Base-by-base conservation (phyloP, 2,329 filamentous ascomycete genomes). In the Colletotrichum tabaci region DNA sequence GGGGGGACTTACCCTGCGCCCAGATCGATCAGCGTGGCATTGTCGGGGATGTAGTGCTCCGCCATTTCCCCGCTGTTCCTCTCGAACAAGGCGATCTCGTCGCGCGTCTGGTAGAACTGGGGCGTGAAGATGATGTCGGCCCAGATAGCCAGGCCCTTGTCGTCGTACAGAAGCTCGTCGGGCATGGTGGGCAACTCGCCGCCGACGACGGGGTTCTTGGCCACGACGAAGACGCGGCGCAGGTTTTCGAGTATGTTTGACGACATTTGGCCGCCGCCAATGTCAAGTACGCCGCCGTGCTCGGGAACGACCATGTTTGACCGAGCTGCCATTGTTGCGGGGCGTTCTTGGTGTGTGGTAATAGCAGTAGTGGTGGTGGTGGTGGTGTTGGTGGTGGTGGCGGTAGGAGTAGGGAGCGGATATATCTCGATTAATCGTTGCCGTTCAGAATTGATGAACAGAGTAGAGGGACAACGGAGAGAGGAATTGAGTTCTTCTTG, bases 81-180 rank as follows among this genome's bases (percentile, higher is more conserved):
- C 46, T 82, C 74, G 44, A 84, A 80, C 2, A 84, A 73, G 9
- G 72, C 75, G 23, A 81, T 82, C 75, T 84, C 83, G 46, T 84
- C 82, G 40, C 80, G 78, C 3, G 82, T 83, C 70, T 84, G 83
- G 68, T 84, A 84, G 69, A 83, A 84, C 50, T 83, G 78, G 1
- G 77, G 74, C 0, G 77, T 82, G 72, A 78, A 82, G 65, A 84
- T 84, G 67, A 84, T 83, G 12, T 82, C 68, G 56, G 82, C 82
- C 83, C 83, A 84, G 71, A 84, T 82, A 7, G 75, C 74, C 58
- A 84, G 75, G 1, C 83, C 83, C 6, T 75, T 61, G 63, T 83
- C 82, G 68, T 82, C 77, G 71, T 84, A 84, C 56, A 84, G 75
- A 49, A 83, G 75, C 74, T 84, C 82, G 60, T 84, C 83, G 0